These are phyloP conservation scores for Saccharomyces hybrid DNA, from an alignment of 1,139 yeast species.

Conservation along the genomic window DNA sequence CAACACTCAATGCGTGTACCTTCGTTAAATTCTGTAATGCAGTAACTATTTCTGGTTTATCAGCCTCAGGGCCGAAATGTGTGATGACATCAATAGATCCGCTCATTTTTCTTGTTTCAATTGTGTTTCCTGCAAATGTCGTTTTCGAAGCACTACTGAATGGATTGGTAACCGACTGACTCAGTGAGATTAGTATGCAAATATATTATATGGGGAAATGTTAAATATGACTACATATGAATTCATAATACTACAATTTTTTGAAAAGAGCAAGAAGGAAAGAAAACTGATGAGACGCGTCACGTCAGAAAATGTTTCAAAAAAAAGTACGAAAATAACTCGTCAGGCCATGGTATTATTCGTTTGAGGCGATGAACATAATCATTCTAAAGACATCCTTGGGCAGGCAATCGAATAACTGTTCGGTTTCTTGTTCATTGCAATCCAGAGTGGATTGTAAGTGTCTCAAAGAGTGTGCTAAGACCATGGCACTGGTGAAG, in stretches of 20 bases:
- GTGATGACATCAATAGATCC: slow-evolving; percentile 23
- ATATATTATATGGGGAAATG: background rate
- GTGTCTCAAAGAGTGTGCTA: slow-evolving; percentile 4
- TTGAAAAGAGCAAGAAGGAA: background rate
- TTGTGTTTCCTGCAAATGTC: too few relatives aligned
- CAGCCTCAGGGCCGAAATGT: slow-evolving; percentile 44
- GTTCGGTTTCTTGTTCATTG: slow-evolving; percentile 4
- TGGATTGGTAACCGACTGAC: background rate
- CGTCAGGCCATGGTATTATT: background rate
- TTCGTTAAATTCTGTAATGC: slow-evolving; percentile 41
- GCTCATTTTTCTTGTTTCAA: background rate
- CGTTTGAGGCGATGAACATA: slow-evolving; percentile 8
- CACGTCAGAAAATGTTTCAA: background rate
- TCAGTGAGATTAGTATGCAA: background rate
- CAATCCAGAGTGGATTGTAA: background rate
- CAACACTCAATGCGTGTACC: slow-evolving; percentile 45
- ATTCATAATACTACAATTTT: background rate
- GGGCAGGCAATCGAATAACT: slow-evolving; percentile 8
- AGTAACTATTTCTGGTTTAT: slow-evolving; percentile 39
- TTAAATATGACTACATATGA: background rate
- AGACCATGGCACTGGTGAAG: slow-evolving; percentile 14
- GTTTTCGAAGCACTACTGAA: background rate
- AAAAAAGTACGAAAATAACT: background rate
- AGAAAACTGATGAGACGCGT: background rate
- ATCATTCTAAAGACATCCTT: slow-evolving; percentile 8